These are phyloP conservation scores for Coniochaeta hoffmannii DNA, from an alignment of 2,329 filamentous ascomycete genomes.

Conservation along the genomic window DNA sequence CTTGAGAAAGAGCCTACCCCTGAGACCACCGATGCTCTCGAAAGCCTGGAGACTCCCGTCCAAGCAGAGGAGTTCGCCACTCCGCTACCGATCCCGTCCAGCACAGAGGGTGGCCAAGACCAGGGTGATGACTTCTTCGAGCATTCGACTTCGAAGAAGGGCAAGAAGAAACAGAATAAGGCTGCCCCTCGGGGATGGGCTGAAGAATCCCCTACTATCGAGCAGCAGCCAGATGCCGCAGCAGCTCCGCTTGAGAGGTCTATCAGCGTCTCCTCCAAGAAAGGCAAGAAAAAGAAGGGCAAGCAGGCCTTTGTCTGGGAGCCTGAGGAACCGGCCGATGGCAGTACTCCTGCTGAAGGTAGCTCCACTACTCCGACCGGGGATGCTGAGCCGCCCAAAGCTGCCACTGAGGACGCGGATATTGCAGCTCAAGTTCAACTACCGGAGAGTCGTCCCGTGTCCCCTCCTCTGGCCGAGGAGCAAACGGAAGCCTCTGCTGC, in stretches of 20 bases:
- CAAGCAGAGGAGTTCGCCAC: neutral
- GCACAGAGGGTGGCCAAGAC: neutral
- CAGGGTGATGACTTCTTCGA: constrained; percentile 1
- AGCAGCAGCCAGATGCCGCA: neutral
- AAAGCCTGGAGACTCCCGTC: neutral
- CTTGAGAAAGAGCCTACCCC: neutral
- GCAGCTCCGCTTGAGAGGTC: neutral
- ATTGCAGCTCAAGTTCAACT: constrained; percentile 3
- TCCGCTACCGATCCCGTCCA: neutral
- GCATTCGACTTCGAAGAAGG: constrained; percentile 9
- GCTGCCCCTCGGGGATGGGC: neutral
- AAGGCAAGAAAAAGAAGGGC: constrained; percentile 13
- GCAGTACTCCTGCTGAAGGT: neutral
- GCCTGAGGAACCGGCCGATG: constrained; percentile 5
- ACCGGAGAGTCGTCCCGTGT: constrained; percentile 3
- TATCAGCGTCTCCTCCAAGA: constrained; percentile 2
- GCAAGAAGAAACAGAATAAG: constrained; percentile 6
- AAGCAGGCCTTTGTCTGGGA: constrained; percentile 17
- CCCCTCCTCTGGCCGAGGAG: neutral
- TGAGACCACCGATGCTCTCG: neutral
- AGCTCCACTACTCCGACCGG: neutral
- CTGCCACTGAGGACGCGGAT: constrained; percentile 2
- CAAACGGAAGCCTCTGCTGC: neutral
- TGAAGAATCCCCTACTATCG: neutral
- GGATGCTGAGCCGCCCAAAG: neutral